A percentile compares a stretch with the other conserved stretches of the same genome.
phyloP scores from a whole-genome alignment of 495 filamentous ascomycete species.

The Neurospora discreta region DNA sequence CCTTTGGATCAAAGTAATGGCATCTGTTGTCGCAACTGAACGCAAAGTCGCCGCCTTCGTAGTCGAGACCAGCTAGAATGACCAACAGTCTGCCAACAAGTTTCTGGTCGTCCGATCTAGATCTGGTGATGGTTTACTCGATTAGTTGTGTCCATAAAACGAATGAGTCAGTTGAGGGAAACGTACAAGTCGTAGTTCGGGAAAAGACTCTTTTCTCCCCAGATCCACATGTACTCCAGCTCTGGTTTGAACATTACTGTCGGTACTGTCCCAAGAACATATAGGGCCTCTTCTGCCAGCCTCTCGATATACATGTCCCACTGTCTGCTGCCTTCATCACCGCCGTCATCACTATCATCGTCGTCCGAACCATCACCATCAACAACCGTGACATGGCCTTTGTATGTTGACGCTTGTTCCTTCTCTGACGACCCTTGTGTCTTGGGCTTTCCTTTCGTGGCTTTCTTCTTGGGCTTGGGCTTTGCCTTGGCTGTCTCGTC shows the following conservation, averaged over 20 bases:
- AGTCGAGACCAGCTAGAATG: not conserved
- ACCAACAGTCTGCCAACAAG: not conserved
- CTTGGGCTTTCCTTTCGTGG: not conserved
- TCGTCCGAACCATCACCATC: not conserved
- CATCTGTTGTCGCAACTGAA: not conserved
- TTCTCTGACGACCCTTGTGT: not conserved
- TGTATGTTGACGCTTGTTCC: not conserved
- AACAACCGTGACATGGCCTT: not conserved
- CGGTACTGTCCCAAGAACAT: not conserved
- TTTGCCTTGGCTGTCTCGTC: not conserved
- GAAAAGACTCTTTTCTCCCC: not conserved
- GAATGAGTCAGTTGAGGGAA: not conserved
- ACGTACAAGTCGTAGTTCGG: not conserved
- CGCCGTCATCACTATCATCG: not conserved
- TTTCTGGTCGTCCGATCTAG: not conserved
- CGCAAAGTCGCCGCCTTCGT: not conserved
- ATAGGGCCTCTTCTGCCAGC: not conserved
- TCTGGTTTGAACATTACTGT: not conserved
- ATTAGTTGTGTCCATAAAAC: not conserved
- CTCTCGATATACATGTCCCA: not conserved
- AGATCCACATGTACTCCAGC: not conserved
- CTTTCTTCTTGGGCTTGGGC: not conserved
- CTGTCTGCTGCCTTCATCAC: not conserved
- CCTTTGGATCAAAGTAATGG: not conserved
- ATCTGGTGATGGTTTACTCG: not conserved